phyloP scores from a whole-genome alignment of 2,329 filamentous ascomycete species.

The Fusarium kyushuense region DNA sequence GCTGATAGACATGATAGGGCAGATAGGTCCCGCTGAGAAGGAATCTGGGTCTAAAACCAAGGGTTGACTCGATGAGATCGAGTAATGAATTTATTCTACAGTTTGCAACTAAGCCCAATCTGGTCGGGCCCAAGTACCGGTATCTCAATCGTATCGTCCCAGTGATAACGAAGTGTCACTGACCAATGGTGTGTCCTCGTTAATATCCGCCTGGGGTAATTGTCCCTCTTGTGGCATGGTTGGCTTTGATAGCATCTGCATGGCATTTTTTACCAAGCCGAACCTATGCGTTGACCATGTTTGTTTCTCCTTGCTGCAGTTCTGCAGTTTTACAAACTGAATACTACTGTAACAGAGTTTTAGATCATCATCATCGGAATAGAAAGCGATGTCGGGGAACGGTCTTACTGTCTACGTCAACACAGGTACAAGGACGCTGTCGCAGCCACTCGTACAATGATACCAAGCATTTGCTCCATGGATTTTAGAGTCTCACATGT shows the following conservation, averaged over 20 bases:
- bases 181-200: slow-evolving; percentile 33
- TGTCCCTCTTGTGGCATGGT: slow-evolving; percentile 35
- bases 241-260: slow-evolving; percentile 37
- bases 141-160: slow-evolving; percentile 37
- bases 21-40: slow-evolving; percentile 28
- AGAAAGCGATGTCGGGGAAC: slow-evolving; percentile 1
- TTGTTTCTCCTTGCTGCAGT: neutral
- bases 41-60: slow-evolving; percentile 24
- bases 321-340: neutral
- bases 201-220: slow-evolving; percentile 43
- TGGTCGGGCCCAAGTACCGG: slow-evolving; percentile 19
- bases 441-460: slow-evolving; percentile 12
- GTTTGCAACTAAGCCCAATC: slow-evolving; percentile 30
- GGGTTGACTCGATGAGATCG: slow-evolving; percentile 60
- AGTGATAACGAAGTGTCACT: slow-evolving; percentile 34
- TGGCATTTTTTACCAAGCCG: slow-evolving; percentile 26
- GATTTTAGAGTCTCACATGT: slow-evolving; percentile 30
- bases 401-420: slow-evolving; percentile 20
- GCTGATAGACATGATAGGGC: slow-evolving; percentile 26
- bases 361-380: neutral
- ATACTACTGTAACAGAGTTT: neutral
- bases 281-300: neutral
- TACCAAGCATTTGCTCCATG: slow-evolving; percentile 21
- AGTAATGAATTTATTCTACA: slow-evolving; percentile 52
- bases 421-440: slow-evolving; percentile 1